Evolutionary conservation across 768 basidiomycete genomes (phyloP).

Genomic region (Candolleomyces efflorescens): DNA sequence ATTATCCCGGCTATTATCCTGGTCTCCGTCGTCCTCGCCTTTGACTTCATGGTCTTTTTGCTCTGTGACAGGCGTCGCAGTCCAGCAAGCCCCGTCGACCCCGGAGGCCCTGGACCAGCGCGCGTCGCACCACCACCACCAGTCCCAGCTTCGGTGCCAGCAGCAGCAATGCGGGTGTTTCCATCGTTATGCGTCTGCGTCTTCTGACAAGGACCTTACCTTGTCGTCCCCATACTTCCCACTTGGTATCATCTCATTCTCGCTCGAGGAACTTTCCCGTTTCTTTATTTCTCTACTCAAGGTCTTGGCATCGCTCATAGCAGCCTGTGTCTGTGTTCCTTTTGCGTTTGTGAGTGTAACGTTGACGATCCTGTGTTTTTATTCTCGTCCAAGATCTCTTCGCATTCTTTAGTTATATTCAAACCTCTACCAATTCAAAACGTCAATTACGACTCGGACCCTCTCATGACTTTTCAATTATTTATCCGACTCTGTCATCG

Average conservation of each 20-base stretch:
- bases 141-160: background rate
- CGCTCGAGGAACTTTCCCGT: too few relatives aligned
- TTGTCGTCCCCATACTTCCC: background rate
- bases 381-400: slow-evolving; percentile 32
- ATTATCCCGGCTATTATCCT: too few relatives aligned
- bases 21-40: background rate
- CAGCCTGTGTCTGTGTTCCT: slow-evolving; percentile 27
- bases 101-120: background rate
- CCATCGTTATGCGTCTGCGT: background rate
- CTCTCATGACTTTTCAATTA: too few relatives aligned
- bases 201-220: too few relatives aligned
- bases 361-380: slow-evolving; percentile 37
- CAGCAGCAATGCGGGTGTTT: background rate
- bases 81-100: background rate
- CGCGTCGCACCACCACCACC: background rate
- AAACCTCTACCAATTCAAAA: background rate
- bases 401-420: slow-evolving; percentile 23
- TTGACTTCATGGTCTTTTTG: background rate
- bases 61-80: background rate
- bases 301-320: slow-evolving; percentile 21
- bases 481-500: background rate
- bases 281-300: slow-evolving; percentile 4
- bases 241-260: background rate
- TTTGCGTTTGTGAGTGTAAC: slow-evolving; percentile 32
- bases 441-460: too few relatives aligned